Evolutionary conservation across 2,329 filamentous ascomycete species (phyloP).

Genomic region (Pleoardoris graminearum): DNA sequence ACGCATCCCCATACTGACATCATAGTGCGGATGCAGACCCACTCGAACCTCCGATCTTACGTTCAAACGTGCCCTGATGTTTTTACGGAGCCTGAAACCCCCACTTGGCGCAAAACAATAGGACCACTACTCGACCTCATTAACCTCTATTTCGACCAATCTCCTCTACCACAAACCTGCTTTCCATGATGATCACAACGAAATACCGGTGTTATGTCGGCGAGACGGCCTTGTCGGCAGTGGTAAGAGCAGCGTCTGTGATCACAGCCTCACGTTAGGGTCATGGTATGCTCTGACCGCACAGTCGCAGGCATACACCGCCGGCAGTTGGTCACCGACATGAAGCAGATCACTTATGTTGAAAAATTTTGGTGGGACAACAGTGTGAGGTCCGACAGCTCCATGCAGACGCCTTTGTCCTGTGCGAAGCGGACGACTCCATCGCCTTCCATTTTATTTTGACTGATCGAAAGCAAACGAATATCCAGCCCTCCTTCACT

Average conservation of each 20-base stretch:
- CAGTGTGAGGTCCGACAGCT: too few relatives aligned
- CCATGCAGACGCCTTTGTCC: too few relatives aligned
- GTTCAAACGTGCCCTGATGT: not conserved
- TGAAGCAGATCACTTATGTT: too few relatives aligned
- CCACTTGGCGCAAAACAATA: not conserved
- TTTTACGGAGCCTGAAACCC: not conserved
- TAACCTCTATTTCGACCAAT: not conserved
- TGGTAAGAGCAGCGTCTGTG: not conserved
- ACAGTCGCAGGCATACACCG: too few relatives aligned
- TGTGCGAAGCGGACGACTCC: too few relatives aligned
- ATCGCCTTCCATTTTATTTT: too few relatives aligned
- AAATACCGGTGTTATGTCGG: not conserved
- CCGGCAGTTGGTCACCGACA: too few relatives aligned
- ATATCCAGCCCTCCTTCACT: too few relatives aligned
- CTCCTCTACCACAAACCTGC: not conserved
- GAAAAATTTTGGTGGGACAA: too few relatives aligned
- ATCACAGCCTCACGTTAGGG: too few relatives aligned
- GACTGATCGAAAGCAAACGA: too few relatives aligned
- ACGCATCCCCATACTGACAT: constrained; percentile 7
- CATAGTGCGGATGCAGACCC: constrained; percentile 1
- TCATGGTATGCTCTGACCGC: too few relatives aligned
- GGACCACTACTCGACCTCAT: not conserved
- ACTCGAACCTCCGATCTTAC: not conserved
- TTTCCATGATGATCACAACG: not conserved
- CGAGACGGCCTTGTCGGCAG: not conserved